phyloP scores from a whole-genome alignment of 2,329 filamentous ascomycete species.

The Dactylonectria macrodidyma region DNA sequence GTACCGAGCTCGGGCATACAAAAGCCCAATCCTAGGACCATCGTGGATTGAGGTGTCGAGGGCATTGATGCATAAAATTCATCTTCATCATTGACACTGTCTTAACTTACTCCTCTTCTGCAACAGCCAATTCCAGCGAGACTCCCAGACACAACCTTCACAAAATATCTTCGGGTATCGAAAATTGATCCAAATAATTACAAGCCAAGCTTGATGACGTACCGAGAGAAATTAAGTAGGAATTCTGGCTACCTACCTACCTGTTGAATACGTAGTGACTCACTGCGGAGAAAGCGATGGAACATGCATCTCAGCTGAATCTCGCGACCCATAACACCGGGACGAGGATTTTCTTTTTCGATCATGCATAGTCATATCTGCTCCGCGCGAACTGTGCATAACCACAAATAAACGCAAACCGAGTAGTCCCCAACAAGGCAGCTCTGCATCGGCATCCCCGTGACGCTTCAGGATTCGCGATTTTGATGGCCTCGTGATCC shows the following conservation, averaged over 20 bases:
- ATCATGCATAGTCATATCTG: slow-evolving; percentile 1
- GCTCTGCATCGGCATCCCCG: neutral
- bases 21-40: neutral
- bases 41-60: neutral
- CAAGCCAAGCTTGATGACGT: neutral
- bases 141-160: no score
- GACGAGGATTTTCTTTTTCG: slow-evolving; percentile 6
- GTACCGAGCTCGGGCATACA: neutral
- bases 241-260: neutral
- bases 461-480: neutral
- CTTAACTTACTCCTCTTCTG: no score
- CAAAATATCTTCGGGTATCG: neutral
- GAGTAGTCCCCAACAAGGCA: neutral
- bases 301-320: slow-evolving; percentile 21
- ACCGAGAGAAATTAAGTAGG: neutral
- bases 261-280: slow-evolving; percentile 1
- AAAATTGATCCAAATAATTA: neutral
- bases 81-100: no score
- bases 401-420: slow-evolving; percentile 4
- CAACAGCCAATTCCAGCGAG: no score
- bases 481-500: slow-evolving; percentile 6
- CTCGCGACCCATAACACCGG: slow-evolving; percentile 13
- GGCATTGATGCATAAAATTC: neutral
- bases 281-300: slow-evolving; percentile 9
- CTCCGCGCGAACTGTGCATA: slow-evolving; percentile 9